phyloP scores from a whole-genome alignment of 1,284 basidiomycete species.

The Rhodotorula sp. region DNA sequence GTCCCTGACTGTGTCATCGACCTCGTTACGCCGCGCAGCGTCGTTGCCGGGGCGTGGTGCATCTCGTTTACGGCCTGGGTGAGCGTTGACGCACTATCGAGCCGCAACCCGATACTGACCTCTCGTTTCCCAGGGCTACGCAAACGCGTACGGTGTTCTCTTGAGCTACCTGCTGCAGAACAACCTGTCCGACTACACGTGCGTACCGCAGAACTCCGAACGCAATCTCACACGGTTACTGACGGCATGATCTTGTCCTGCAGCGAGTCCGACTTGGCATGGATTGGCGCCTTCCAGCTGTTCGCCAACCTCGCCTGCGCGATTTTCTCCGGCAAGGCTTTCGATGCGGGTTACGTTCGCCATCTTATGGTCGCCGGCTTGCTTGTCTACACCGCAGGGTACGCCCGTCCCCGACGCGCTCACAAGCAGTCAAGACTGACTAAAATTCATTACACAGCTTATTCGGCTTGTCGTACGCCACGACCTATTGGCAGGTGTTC shows the following conservation, averaged over 20 bases:
- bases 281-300: constrained; percentile 41
- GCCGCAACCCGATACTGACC: background rate
- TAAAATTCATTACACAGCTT: constrained; percentile 7
- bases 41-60: constrained; percentile 35
- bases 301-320: constrained; percentile 29
- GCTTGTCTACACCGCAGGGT: constrained; percentile 40
- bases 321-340: constrained; percentile 34
- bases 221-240: too few relatives aligned
- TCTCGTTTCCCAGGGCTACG: background rate
- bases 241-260: background rate
- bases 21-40: background rate
- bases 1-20: background rate
- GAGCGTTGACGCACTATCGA: background rate
- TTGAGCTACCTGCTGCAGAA: constrained; percentile 31
- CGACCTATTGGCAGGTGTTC: constrained; percentile 36
- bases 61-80: constrained; percentile 34
- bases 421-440: background rate
- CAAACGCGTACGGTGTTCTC: constrained; percentile 37
- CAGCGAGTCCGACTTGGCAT: constrained; percentile 17
- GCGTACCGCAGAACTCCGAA: background rate
- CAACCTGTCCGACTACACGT: constrained; percentile 28
- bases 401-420: background rate
- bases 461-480: constrained; percentile 34
- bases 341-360: constrained; percentile 44
- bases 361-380: constrained; percentile 35